phyloP scores from a whole-genome alignment of 352 stramenopile species.

The Blastocystis sp. region DNA sequence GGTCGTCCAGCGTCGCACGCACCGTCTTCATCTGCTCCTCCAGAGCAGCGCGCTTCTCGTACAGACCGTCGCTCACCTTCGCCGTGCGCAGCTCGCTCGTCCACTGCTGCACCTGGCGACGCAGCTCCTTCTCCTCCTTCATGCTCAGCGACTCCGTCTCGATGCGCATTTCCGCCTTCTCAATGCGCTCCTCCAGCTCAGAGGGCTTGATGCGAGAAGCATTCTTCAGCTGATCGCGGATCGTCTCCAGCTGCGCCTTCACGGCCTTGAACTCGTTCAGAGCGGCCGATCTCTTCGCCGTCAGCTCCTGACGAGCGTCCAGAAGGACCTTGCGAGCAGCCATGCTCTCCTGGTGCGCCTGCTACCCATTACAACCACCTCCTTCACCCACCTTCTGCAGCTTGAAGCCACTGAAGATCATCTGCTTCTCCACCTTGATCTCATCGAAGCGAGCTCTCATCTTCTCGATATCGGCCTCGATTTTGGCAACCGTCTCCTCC shows the following conservation, averaged over 20 bases:
- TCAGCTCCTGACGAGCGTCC: slow-evolving; percentile 9
- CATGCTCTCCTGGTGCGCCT: neutral
- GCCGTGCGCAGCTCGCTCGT: neutral
- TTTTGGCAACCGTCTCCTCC: neutral
- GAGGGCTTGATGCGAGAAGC: neutral
- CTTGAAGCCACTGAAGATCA: slow-evolving; percentile 19
- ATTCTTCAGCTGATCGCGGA: neutral
- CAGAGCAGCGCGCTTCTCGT: neutral
- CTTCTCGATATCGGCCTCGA: neutral
- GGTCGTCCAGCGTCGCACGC: neutral
- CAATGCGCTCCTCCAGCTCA: slow-evolving; percentile 7
- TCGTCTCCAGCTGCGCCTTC: neutral
- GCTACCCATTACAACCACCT: neutral
- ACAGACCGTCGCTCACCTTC: neutral
- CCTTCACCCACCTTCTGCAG: neutral
- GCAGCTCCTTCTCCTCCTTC: slow-evolving; percentile 26
- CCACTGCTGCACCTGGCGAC: neutral
- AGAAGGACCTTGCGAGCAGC: slow-evolving; percentile 3
- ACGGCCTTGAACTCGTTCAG: neutral
- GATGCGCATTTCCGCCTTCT: slow-evolving; percentile 4
- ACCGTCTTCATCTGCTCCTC: slow-evolving; percentile 12
- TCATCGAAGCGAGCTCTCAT: slow-evolving; percentile 10
- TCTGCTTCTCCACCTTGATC: slow-evolving; percentile 19
- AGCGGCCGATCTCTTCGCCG: neutral
- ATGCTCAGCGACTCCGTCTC: slow-evolving; percentile 14